Conservation (phyloP, 441 rosid genomes). For the Corymbia calophylla region DNA sequence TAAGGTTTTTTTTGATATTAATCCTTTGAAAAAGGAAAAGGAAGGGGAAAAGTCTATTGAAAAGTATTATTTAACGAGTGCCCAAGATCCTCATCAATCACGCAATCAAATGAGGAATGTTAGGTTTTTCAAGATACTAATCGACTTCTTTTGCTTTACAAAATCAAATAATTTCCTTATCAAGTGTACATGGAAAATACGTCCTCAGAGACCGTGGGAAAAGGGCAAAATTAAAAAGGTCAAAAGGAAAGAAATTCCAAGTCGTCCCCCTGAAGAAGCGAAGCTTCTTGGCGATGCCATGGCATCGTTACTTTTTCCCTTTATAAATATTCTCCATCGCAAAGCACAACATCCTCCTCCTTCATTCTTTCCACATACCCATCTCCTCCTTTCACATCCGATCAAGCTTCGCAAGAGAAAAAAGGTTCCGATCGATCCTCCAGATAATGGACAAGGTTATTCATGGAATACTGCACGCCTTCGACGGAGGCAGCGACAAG, state of each 20-base stretch:
- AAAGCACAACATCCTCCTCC: neutral
- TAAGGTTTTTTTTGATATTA: too few relatives aligned
- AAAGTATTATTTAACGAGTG: neutral
- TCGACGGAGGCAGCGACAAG: neutral
- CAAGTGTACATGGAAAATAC: neutral
- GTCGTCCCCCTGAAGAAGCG: neutral
- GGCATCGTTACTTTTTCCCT: neutral
- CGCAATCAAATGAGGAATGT: neutral
- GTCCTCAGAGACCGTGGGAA: neutral
- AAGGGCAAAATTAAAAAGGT: neutral
- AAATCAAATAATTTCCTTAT: neutral
- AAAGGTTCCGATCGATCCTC: neutral
- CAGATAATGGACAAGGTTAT: neutral
- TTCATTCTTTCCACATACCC: neutral
- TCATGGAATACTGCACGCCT: neutral
- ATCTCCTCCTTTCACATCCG: neutral
- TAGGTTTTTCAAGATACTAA: neutral
- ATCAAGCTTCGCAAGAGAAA: neutral
- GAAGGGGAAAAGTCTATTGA: neutral
- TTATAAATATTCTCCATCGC: neutral
- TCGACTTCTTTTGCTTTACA: neutral
- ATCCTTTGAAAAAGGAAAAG: neutral
- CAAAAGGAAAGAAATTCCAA: neutral
- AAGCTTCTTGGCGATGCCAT: neutral
- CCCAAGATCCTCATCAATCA: neutral